phyloP scores from a whole-genome alignment of 192 early-diverging fungal genomes.

The Lunasporangiospora selenospora region DNA sequence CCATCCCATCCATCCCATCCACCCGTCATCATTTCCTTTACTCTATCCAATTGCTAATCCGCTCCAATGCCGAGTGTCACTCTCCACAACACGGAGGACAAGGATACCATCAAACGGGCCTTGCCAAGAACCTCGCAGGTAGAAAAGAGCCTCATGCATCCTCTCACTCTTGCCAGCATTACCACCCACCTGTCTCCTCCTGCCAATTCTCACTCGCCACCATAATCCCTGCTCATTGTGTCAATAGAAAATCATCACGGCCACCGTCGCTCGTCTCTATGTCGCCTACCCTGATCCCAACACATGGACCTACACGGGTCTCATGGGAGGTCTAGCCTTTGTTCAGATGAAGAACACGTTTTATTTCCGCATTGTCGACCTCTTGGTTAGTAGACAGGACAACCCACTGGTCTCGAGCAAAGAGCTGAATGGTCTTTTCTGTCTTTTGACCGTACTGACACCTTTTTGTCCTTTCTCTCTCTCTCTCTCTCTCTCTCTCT shows the following conservation, averaged over 20 bases:
- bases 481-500: neutral
- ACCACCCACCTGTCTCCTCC: neutral
- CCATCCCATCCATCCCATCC: too few relatives aligned
- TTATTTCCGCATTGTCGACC: conserved; percentile 75
- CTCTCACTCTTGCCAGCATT: neutral
- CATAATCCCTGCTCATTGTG: neutral
- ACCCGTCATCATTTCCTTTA: too few relatives aligned
- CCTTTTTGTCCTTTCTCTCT: neutral
- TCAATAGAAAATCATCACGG: conserved; percentile 78
- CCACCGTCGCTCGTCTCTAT: conserved; percentile 78
- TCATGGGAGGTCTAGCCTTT: conserved; percentile 74
- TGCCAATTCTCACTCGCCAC: neutral
- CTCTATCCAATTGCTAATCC: neutral
- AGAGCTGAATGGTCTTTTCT: too few relatives aligned
- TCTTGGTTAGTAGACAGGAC: conserved; percentile 45
- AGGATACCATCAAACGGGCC: conserved; percentile 66
- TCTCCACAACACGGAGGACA: conserved; percentile 68
- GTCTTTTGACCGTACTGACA: neutral
- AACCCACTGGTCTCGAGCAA: neutral
- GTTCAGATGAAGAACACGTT: conserved; percentile 69
- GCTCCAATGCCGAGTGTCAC: conserved; percentile 65
- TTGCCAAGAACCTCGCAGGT: conserved; percentile 65
- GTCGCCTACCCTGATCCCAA: conserved; percentile 70
- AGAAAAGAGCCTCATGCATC: conserved; percentile 15
- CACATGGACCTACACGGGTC: conserved; percentile 72